phyloP scores from a whole-genome alignment of 192 early-diverging fungal genomes.

The Linnemannia hyalina region DNA sequence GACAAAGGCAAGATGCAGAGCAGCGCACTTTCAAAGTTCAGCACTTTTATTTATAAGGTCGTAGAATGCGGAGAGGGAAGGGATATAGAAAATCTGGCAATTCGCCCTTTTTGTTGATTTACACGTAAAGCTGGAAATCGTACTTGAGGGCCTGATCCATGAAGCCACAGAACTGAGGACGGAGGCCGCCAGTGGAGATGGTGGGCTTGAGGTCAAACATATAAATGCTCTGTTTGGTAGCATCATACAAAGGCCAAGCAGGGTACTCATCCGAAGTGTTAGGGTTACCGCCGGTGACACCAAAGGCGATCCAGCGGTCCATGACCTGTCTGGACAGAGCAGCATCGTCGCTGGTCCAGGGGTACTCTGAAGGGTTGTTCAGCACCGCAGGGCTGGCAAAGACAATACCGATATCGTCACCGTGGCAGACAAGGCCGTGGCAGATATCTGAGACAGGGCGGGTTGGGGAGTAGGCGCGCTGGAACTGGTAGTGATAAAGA shows the following conservation, averaged over 20 bases:
- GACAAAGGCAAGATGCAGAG: neutral
- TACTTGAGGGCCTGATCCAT: constrained; percentile 25
- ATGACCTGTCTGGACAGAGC: constrained; percentile 20
- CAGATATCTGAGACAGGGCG: constrained; percentile 10
- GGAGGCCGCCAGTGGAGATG: constrained; percentile 19
- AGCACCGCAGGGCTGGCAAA: constrained; percentile 23
- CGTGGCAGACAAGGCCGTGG: constrained; percentile 14
- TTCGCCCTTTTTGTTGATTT: neutral
- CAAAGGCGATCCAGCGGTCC: constrained; percentile 27
- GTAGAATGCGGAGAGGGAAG: neutral
- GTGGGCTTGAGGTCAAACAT: constrained; percentile 27
- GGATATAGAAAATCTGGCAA: neutral
- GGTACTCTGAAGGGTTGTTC: constrained; percentile 23
- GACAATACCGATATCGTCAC: constrained; percentile 22
- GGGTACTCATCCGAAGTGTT: constrained; percentile 14
- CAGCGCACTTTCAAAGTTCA: neutral
- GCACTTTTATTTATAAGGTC: neutral
- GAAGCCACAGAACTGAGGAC: constrained; percentile 19
- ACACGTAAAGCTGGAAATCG: constrained; percentile 23
- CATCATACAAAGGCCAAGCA: constrained; percentile 22
- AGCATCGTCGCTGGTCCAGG: constrained; percentile 20
- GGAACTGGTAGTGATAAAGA: constrained; percentile 32
- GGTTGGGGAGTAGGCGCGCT: constrained; percentile 16
- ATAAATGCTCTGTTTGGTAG: constrained; percentile 8
- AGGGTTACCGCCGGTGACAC: constrained; percentile 12